phyloP scores from a whole-genome alignment of 2,329 filamentous ascomycete genomes.

The Didymella pinodella region DNA sequence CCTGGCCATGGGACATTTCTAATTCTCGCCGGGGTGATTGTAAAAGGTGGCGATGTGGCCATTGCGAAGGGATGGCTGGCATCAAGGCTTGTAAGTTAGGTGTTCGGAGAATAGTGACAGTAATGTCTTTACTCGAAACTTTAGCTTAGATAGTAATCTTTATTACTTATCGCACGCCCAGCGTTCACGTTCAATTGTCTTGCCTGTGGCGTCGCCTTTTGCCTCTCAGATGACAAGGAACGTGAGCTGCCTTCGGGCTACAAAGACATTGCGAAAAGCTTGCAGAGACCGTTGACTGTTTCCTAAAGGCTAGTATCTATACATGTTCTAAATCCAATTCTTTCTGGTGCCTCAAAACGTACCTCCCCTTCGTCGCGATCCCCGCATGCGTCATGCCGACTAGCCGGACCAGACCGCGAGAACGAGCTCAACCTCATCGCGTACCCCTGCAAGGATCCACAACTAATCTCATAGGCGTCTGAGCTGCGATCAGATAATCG shows the following conservation, averaged over 20 bases:
- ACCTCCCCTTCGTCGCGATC: neutral
- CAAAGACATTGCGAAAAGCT: too few species aligned
- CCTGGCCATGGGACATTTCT: constrained; percentile 14
- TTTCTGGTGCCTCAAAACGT: too few species aligned
- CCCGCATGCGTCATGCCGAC: constrained; percentile 2
- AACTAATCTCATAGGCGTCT: constrained; percentile 9
- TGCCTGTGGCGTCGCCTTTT: neutral
- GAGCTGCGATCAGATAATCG: neutral
- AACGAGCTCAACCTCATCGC: neutral
- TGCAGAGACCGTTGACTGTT: too few species aligned
- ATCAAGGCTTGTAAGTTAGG: constrained; percentile 15
- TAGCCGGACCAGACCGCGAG: neutral
- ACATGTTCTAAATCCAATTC: too few species aligned
- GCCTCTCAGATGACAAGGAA: too few species aligned
- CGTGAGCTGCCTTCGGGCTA: too few species aligned
- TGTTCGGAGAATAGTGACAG: constrained; percentile 1
- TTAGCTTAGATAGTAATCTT: constrained; percentile 16
- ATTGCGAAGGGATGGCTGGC: neutral
- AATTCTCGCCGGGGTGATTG: constrained; percentile 14
- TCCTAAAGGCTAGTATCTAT: too few species aligned
- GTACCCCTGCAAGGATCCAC: constrained; percentile 1
- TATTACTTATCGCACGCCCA: neutral
- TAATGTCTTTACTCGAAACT: constrained; percentile 15
- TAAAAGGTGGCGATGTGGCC: constrained; percentile 2
- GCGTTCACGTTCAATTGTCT: neutral